A percentile compares a stretch with the other conserved stretches of the same genome.
These are phyloP conservation scores for Staphylotrichum tortipilum DNA, from an alignment of 495 filamentous ascomycete species.

Conservation along the genomic window DNA sequence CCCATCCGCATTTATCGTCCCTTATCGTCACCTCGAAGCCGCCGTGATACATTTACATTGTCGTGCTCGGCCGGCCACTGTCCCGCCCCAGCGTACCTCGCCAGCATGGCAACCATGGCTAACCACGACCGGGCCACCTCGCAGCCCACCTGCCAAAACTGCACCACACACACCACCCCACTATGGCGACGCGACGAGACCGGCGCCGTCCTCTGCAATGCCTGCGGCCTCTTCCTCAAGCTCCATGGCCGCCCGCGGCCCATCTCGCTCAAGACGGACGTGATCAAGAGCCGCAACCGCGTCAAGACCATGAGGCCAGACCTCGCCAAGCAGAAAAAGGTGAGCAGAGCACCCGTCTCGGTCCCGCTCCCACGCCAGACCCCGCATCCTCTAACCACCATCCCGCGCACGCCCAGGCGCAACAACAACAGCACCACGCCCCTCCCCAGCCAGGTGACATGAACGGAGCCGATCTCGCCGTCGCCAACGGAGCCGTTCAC, in stretches of 20 bases:
- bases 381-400: no score
- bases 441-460: conserved; percentile 44
- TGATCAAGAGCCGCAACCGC: conserved; percentile 98
- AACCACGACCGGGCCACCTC: conserved; percentile 51
- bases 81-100: conserved; percentile 2
- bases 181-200: conserved; percentile 95
- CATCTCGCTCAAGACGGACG: conserved; percentile 95
- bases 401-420: not conserved
- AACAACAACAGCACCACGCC: conserved; percentile 31
- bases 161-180: conserved; percentile 87
- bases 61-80: not conserved
- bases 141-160: conserved; percentile 97
- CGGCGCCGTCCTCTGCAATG: conserved; percentile 97
- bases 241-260: conserved; percentile 87
- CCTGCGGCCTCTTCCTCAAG: conserved; percentile 94
- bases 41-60: conserved; percentile 9
- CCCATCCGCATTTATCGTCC: conserved; percentile 19
- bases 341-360: conserved; percentile 33
- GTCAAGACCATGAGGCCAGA: conserved; percentile 77
- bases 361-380: not conserved
- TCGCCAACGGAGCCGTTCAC: conserved; percentile 37
- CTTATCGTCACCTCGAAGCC: conserved; percentile 29
- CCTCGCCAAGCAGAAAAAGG: conserved; percentile 83
- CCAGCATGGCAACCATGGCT: conserved; percentile 35
- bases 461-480: conserved; percentile 49